Conservation (phyloP, 352 stramenopile species). For the Albugo candida region DNA sequence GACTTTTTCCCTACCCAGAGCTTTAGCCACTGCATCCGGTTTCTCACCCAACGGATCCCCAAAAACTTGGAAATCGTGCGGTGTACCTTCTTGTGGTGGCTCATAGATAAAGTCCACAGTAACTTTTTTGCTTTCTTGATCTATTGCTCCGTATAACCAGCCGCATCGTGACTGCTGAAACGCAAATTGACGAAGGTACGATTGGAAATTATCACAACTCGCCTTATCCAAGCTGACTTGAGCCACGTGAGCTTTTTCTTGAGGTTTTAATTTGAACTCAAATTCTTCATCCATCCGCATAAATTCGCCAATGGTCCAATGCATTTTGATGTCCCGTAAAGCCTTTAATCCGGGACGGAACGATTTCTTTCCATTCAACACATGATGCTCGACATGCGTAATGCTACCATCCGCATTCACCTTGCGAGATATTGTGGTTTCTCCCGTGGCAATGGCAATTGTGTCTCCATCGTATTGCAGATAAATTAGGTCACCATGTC, state of each 20-base stretch:
- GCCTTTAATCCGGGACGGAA: slow-evolving; percentile 92
- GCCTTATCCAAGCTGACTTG: slow-evolving; percentile 77
- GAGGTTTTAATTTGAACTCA: slow-evolving; percentile 92
- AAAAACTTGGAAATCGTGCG: slow-evolving; percentile 81
- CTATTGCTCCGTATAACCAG: slow-evolving; percentile 88
- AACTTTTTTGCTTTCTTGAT: slow-evolving; percentile 69
- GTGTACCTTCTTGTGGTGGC: slow-evolving; percentile 81
- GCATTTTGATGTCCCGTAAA: slow-evolving; percentile 96
- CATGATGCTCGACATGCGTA: slow-evolving; percentile 56
- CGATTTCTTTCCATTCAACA: slow-evolving; percentile 51
- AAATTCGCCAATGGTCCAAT: slow-evolving; percentile 96
- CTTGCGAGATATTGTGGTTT: slow-evolving; percentile 17
- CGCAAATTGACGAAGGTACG: slow-evolving; percentile 71
- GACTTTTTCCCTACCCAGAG: slow-evolving; percentile 83
- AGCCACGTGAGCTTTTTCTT: slow-evolving; percentile 71
- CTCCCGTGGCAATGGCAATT: slow-evolving; percentile 15
- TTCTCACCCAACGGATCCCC: slow-evolving; percentile 81
- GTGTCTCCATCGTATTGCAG: slow-evolving; percentile 56
- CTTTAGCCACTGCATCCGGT: slow-evolving; percentile 64
- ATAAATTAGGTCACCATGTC: slow-evolving; percentile 66
- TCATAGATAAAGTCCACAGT: slow-evolving; percentile 93
- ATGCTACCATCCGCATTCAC: slow-evolving; percentile 66
- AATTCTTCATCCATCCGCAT: slow-evolving; percentile 94
- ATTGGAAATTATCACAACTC: slow-evolving; percentile 84
- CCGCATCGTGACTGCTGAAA: slow-evolving; percentile 89